These are phyloP conservation scores for Schwanniomyces polymorphus DNA, from an alignment of 805 yeast species.

Conservation along the genomic window DNA sequence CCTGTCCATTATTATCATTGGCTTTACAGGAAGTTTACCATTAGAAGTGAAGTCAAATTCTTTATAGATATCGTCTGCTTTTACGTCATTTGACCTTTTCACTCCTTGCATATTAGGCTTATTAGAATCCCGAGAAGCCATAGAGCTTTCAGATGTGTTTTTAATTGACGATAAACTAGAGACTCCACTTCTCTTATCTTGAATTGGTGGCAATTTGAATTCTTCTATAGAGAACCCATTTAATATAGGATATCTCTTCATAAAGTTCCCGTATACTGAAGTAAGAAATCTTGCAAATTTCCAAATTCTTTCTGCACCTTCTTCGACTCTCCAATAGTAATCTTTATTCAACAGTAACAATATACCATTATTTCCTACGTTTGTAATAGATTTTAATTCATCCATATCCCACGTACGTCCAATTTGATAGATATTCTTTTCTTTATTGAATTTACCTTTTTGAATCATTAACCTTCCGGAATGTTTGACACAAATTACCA, in stretches of 20 bases:
- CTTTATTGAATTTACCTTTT: constrained; percentile 76
- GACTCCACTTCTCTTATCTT: constrained; percentile 9
- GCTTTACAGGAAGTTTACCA: constrained; percentile 42
- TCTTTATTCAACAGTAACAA: constrained; percentile 64
- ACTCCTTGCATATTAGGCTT: background rate
- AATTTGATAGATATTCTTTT: constrained; percentile 73
- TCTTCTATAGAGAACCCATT: constrained; percentile 32
- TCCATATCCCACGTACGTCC: constrained; percentile 91
- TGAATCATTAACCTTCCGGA: constrained; percentile 73
- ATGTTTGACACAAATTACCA: constrained; percentile 60
- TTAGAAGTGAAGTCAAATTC: constrained; percentile 42
- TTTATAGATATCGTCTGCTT: constrained; percentile 22
- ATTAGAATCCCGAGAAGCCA: background rate
- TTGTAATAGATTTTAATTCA: constrained; percentile 59
- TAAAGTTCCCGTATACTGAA: constrained; percentile 29
- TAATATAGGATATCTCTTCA: constrained; percentile 38
- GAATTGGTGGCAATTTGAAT: constrained; percentile 31
- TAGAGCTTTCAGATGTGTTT: background rate
- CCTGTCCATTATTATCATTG: constrained; percentile 39
- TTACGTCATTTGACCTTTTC: background rate
- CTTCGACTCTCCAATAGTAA: constrained; percentile 69
- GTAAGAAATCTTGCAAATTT: constrained; percentile 35
- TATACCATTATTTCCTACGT: constrained; percentile 57
- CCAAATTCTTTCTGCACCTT: constrained; percentile 35
- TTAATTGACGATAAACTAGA: background rate